Conservation (phyloP, 148 eudicot species). For the Cornus kousa region DNA sequence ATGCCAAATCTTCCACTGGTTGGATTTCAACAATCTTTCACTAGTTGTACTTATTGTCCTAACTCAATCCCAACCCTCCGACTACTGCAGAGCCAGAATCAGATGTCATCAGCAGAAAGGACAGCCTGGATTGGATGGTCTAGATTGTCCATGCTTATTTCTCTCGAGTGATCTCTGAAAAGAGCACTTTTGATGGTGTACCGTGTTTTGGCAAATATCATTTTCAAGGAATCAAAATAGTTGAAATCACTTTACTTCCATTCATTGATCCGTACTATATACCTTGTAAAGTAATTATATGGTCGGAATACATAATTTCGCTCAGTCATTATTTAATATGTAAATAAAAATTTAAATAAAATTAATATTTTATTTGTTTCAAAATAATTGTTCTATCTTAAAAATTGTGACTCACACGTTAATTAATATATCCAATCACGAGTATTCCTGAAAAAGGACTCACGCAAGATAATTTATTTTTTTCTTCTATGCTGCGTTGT, state of each 20-base stretch:
- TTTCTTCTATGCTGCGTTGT: too few relatives aligned
- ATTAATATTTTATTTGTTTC: too few relatives aligned
- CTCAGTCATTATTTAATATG: too few relatives aligned
- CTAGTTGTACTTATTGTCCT: background rate
- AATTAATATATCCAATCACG: too few relatives aligned
- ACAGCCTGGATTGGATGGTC: background rate
- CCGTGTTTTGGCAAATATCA: background rate
- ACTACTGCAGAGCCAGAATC: background rate
- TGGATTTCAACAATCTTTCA: background rate
- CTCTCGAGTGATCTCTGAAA: background rate
- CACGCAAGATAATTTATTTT: too few relatives aligned
- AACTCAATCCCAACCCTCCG: background rate
- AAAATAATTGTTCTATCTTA: too few relatives aligned
- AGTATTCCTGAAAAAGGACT: too few relatives aligned
- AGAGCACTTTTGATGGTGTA: conserved; percentile 1
- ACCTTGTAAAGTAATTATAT: too few relatives aligned
- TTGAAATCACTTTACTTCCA: background rate
- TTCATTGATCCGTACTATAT: too few relatives aligned
- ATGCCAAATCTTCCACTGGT: background rate
- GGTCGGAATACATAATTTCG: too few relatives aligned
- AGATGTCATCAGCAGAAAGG: background rate
- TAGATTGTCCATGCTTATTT: background rate
- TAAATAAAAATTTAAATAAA: too few relatives aligned
- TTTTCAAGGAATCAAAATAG: background rate
- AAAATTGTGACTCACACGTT: too few relatives aligned